phyloP scores from a whole-genome alignment of 768 basidiomycete genomes.

The Pulveroboletus frians region DNA sequence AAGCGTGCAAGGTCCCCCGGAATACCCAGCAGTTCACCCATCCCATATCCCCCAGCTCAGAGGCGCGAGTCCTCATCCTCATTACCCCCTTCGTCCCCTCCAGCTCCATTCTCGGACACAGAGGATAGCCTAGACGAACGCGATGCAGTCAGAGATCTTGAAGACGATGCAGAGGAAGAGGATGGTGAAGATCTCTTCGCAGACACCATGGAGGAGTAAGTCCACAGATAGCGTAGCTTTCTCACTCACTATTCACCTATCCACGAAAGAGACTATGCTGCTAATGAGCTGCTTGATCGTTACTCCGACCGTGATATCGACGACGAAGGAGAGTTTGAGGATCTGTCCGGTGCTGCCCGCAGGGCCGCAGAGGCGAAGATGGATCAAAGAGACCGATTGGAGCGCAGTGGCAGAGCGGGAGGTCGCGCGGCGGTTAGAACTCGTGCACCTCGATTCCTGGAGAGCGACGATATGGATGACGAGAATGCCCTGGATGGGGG shows the following conservation, averaged over 20 bases:
- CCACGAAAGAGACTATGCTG: constrained; percentile 69
- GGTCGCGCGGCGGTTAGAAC: constrained; percentile 71
- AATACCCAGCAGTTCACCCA: constrained; percentile 43
- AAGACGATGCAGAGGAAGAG: constrained; percentile 72
- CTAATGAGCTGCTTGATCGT: constrained; percentile 73
- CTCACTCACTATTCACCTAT: constrained; percentile 6
- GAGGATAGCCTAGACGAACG: constrained; percentile 75
- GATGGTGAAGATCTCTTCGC: constrained; percentile 92
- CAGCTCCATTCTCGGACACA: constrained; percentile 78
- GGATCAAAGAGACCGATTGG: constrained; percentile 79
- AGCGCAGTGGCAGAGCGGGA: constrained; percentile 61
- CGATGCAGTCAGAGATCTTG: constrained; percentile 58
- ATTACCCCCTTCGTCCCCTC: constrained; percentile 82
- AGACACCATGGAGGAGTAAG: constrained; percentile 70
- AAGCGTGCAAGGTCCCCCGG: constrained; percentile 63
- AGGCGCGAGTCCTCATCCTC: constrained; percentile 66
- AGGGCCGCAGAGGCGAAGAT: constrained; percentile 83
- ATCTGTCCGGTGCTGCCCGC: constrained; percentile 62
- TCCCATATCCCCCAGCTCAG: constrained; percentile 38
- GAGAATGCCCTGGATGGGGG: constrained; percentile 69
- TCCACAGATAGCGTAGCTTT: constrained; percentile 7
- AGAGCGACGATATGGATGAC: constrained; percentile 75
- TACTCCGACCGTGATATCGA: constrained; percentile 88
- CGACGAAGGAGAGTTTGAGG: constrained; percentile 69
- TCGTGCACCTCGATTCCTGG: constrained; percentile 83